These are phyloP conservation scores for Tilletia walkeri DNA, from an alignment of 1,284 basidiomycete species.

Conservation along the genomic window DNA sequence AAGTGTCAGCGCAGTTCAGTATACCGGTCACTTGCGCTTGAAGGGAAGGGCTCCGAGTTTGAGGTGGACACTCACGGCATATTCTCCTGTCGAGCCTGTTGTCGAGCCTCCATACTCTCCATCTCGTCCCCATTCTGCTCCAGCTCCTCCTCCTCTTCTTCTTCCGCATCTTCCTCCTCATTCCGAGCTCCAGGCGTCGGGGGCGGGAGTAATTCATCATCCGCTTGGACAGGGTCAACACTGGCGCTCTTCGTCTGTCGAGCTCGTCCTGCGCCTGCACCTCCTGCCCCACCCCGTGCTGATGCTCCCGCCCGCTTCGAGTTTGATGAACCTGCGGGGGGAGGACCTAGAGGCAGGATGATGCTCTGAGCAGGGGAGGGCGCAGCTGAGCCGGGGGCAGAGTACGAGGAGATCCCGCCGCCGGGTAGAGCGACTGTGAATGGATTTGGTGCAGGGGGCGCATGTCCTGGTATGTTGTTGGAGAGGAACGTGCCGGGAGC, in stretches of 20 bases:
- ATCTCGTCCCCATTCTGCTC: conserved; percentile 3
- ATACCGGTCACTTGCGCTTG: not conserved
- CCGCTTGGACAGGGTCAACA: conserved; percentile 3
- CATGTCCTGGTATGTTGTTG: not conserved
- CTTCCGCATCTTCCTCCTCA: conserved; percentile 3
- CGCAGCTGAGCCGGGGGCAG: not conserved
- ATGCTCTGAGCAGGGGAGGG: not conserved
- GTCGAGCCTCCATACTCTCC: conserved; percentile 6
- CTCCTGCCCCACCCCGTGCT: not conserved
- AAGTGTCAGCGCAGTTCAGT: not conserved
- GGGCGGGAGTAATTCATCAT: conserved; percentile 12
- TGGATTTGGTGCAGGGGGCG: not conserved
- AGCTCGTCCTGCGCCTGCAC: conserved; percentile 3
- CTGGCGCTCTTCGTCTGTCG: conserved; percentile 12
- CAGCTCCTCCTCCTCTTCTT: not conserved
- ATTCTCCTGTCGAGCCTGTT: not conserved
- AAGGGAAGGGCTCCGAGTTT: not conserved
- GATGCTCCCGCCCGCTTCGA: not conserved
- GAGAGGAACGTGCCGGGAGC: not conserved
- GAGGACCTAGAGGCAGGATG: not conserved
- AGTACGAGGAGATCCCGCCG: not conserved
- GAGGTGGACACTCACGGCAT: not conserved
- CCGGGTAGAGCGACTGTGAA: conserved; percentile 8
- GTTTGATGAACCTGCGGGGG: not conserved
- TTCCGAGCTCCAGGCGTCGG: not conserved